Conservation (phyloP, 2,329 filamentous ascomycete genomes). For the Waltergamsia citrina region DNA sequence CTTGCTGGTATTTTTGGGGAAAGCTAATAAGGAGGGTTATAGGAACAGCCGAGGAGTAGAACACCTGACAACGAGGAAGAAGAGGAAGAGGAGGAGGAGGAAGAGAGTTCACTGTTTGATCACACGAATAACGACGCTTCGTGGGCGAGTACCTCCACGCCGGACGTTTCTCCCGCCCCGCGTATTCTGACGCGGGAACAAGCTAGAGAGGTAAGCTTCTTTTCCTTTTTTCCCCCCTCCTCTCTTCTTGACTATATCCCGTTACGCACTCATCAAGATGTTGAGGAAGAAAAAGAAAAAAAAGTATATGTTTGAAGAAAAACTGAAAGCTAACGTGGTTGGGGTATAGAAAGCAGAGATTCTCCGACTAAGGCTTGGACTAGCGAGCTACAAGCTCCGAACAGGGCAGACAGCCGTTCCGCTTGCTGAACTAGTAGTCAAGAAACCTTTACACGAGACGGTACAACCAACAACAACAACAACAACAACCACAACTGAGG, state of each 20-base stretch:
- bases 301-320: not conserved
- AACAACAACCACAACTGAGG: not conserved
- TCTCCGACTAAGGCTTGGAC: constrained; percentile 56
- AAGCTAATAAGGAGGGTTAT: too few species aligned
- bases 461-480: not conserved
- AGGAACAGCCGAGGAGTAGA: too few species aligned
- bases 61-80: not conserved
- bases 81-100: not conserved
- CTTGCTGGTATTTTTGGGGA: too few species aligned
- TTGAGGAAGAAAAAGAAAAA: not conserved
- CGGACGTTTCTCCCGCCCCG: constrained; percentile 20
- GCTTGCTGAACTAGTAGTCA: constrained; percentile 45
- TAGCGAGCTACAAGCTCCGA: constrained; percentile 66
- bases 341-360: constrained; percentile 50
- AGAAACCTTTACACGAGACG: constrained; percentile 15
- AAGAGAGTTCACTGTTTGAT: constrained; percentile 34
- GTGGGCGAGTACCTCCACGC: constrained; percentile 32
- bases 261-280: too few species aligned
- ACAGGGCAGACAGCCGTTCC: constrained; percentile 63
- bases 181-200: constrained; percentile 39
- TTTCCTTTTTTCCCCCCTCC: not conserved
- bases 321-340: not conserved
- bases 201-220: constrained; percentile 34
- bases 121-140: constrained; percentile 35
- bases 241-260: too few species aligned